A percentile compares a stretch with the other conserved stretches of the same genome.
Conservation (phyloP, 139 green algal genomes). For the Coccomyxa sp. region DNA sequence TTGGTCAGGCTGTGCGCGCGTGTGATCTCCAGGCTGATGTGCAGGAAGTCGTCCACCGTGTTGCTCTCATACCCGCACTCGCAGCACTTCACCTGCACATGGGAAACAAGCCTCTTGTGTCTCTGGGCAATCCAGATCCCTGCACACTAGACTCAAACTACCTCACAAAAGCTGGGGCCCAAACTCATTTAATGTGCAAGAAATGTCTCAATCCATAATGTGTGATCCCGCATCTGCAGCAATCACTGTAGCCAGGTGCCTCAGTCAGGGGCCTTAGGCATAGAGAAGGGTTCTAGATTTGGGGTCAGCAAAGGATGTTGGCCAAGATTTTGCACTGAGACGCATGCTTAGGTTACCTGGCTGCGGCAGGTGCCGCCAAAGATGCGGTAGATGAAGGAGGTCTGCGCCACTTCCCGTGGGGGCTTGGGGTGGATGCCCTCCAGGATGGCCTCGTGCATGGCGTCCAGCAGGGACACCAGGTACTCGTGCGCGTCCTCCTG, state of each 20-base stretch:
- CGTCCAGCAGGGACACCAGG: constrained; percentile 81
- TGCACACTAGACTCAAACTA: too few relatives aligned
- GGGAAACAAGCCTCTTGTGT: too few relatives aligned
- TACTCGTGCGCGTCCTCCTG: constrained; percentile 93
- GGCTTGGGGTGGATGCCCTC: constrained; percentile 47
- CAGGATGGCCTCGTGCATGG: constrained; percentile 78
- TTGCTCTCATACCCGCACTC: constrained; percentile 74
- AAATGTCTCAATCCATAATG: too few relatives aligned
- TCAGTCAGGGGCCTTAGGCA: too few relatives aligned
- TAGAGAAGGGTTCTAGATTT: neutral
- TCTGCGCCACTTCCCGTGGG: constrained; percentile 53
- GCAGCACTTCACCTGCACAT: constrained; percentile 83
- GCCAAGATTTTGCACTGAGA: too few relatives aligned
- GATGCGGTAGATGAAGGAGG: constrained; percentile 82
- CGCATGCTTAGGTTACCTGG: too few relatives aligned
- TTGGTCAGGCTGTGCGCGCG: constrained; percentile 47
- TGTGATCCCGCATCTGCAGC: too few relatives aligned
- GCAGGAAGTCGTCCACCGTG: constrained; percentile 89
- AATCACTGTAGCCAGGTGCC: too few relatives aligned
- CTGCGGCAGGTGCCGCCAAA: constrained; percentile 86
- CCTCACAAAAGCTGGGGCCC: too few relatives aligned
- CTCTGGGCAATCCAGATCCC: too few relatives aligned
- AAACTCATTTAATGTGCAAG: too few relatives aligned
- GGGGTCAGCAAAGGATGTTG: neutral
- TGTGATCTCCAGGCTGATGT: constrained; percentile 87